Conservation (phyloP, 345 rosid genomes). For the Angophora floribunda region DNA sequence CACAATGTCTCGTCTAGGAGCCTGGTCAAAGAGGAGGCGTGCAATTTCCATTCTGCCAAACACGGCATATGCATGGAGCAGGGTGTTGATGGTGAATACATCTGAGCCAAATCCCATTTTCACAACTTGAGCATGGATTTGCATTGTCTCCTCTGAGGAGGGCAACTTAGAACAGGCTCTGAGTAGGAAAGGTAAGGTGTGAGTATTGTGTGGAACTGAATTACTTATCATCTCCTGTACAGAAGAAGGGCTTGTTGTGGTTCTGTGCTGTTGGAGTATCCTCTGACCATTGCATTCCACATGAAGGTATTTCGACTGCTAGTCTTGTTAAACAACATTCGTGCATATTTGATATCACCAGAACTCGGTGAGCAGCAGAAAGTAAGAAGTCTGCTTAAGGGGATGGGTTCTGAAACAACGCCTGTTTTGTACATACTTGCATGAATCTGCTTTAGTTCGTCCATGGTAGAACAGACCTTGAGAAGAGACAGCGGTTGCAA, state of each 20-base stretch:
- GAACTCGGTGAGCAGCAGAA: constrained; percentile 20
- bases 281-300: constrained; percentile 68
- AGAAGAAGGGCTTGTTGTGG: constrained; percentile 39
- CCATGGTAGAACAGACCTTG: constrained; percentile 35
- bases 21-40: constrained; percentile 28
- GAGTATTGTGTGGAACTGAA: constrained; percentile 33
- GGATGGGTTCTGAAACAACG: constrained; percentile 13
- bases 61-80: constrained; percentile 44
- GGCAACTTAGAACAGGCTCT: constrained; percentile 51
- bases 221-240: constrained; percentile 41
- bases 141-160: constrained; percentile 29
- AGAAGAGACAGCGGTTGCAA: constrained; percentile 23
- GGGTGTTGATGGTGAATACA: constrained; percentile 36
- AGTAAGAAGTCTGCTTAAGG: constrained; percentile 33
- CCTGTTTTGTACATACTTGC: constrained; percentile 53
- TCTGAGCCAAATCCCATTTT: constrained; percentile 45
- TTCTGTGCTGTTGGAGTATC: constrained; percentile 23
- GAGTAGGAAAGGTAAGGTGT: constrained; percentile 69
- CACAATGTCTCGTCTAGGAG: constrained; percentile 32
- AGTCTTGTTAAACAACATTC: constrained; percentile 29
- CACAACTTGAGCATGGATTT: constrained; percentile 43
- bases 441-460: constrained; percentile 50
- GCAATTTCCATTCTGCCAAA: constrained; percentile 24
- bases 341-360: constrained; percentile 36
- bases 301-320: constrained; percentile 33